These are phyloP conservation scores for Fusarium mundagurra DNA, from an alignment of 2,329 filamentous ascomycete species.

Conservation along the genomic window DNA sequence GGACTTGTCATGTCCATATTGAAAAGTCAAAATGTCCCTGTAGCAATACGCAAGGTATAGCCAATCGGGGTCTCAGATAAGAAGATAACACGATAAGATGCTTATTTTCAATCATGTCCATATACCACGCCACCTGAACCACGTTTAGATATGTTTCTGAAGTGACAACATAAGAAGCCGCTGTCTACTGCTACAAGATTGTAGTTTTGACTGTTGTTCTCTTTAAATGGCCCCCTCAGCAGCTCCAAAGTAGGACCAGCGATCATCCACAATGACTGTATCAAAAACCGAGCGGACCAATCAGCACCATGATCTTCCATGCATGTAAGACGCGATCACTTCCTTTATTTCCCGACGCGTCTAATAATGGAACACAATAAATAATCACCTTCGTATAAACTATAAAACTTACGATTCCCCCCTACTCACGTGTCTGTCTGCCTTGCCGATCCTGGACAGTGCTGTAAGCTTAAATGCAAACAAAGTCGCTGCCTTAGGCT, in stretches of 20 bases:
- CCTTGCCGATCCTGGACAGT: background rate
- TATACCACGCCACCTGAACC: too few relatives aligned
- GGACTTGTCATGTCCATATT: too few relatives aligned
- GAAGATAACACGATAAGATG: too few relatives aligned
- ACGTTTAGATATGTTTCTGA: rapidly evolving
- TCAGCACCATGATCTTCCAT: background rate
- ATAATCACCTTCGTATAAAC: background rate
- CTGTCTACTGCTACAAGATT: rapidly evolving
- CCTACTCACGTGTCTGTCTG: background rate
- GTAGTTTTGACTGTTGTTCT: background rate
- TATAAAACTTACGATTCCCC: background rate
- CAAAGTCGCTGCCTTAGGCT: background rate
- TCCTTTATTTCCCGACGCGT: background rate
- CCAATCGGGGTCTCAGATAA: too few relatives aligned
- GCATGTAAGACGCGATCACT: constrained; percentile 1
- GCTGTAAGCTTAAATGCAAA: background rate
- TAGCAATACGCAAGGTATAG: too few relatives aligned
- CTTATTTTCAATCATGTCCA: too few relatives aligned
- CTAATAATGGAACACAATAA: background rate
- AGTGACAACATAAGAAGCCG: rapidly evolving
- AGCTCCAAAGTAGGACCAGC: background rate
- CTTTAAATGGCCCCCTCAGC: background rate
- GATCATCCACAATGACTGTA: background rate
- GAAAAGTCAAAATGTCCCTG: too few relatives aligned
- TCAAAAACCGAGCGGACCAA: background rate